Evolutionary conservation across 345 rosid genomes (phyloP).

Genomic region (Salix dunnii): DNA sequence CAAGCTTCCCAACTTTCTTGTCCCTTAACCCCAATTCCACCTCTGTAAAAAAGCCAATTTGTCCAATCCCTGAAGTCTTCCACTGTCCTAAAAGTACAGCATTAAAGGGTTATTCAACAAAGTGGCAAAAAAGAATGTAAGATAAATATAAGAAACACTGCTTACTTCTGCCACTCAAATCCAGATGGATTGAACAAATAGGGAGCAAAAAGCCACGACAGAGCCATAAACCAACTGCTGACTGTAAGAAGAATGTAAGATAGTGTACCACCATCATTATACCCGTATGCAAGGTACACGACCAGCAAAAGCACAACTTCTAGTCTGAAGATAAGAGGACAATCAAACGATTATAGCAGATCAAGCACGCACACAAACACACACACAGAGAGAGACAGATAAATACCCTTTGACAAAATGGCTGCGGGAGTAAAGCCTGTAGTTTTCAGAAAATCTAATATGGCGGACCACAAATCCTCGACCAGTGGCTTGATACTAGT

Average conservation of each 20-base stretch:
- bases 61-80: constrained; percentile 99
- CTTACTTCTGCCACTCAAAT: constrained; percentile 98
- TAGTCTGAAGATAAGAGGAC: constrained; percentile 44
- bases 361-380: not conserved
- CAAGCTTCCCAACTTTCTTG: constrained; percentile 99
- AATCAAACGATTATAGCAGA: not conserved
- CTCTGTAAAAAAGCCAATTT: constrained; percentile 96
- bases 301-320: constrained; percentile 81
- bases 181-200: constrained; percentile 96
- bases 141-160: constrained; percentile 11
- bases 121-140: not conserved
- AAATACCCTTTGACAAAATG: constrained; percentile 87
- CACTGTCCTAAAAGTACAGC: constrained; percentile 56
- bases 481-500: constrained; percentile 94
- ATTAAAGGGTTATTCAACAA: constrained; percentile 7
- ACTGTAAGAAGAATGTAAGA: constrained; percentile 75
- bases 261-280: constrained; percentile 66
- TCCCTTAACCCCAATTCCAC: constrained; percentile 99
- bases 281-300: constrained; percentile 82
- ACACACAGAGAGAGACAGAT: constrained; percentile 16
- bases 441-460: constrained; percentile 85
- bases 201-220: constrained; percentile 96
- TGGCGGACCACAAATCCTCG: constrained; percentile 96
- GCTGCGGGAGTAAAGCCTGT: constrained; percentile 92
- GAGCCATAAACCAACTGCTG: constrained; percentile 97